Evolutionary conservation across 2,329 filamentous ascomycete genomes (phyloP), one percentile per base, ranked within the genome.

Genomic region (Fusarium humuli): DNA sequence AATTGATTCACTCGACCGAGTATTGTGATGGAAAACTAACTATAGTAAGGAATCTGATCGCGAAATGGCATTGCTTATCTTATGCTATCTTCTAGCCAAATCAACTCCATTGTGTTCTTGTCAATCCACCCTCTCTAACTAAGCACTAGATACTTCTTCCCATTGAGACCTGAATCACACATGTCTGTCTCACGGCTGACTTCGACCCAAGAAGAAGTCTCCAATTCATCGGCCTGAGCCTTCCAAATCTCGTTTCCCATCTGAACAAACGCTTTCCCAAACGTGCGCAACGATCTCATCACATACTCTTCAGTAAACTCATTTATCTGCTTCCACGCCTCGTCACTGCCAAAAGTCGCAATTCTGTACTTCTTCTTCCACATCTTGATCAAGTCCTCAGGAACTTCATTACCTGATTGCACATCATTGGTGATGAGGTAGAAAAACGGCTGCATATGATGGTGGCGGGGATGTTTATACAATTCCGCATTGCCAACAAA

Each of bases 371-470:
- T 41, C 57, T 20, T 56, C 67, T 83, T 83, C 82, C 83, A 87
- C 7, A 30, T 27, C 25, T 9, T 27, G 25, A 27, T 10, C 1
- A 27, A 27, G 25, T 27, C 25, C 9, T 3, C 3, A 27, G 25
- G 25, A 3, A 27, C 3, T 10, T 27, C 25, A 27, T 10, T 1
- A 27, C 10, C 25, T 27, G 25, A 3, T 9, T 27, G 25, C 25
- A 27, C 25, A 27, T 27, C 69, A 2, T 73, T 80, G 3, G 85
- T 85, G 12, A 88, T 64, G 71, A 88, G 77, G 70, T 89, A 88
- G 66, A 88, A 89, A 0, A 85, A 87, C 0, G 82, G 84, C 6
- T 81, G 76, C 22, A 75, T 83, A 3, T 69, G 73, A 61, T 88
- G 84, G 5, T 61, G 69, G 2, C 10, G 72, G 3, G 10, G 66